Base-by-base conservation (phyloP, 1,284 basidiomycete genomes). In the Malassezia brasiliensis region DNA sequence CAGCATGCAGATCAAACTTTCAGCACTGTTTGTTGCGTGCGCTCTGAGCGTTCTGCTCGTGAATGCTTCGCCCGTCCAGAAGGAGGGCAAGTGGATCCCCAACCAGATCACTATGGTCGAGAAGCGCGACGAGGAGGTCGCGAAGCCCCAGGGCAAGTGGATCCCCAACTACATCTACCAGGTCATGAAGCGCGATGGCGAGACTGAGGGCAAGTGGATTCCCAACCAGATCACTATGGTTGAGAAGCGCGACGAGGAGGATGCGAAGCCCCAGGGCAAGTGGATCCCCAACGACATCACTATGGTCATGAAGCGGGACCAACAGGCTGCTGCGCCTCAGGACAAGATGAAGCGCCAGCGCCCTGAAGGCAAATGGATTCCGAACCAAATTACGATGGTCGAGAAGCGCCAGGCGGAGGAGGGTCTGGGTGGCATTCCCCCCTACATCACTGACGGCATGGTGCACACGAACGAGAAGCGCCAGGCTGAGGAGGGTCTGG, bases 151-250 rank as follows among this genome's bases (percentile, higher is more conserved):
- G 20, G 42, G 42, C 42, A 45, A 45, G 20, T 45, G 42, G 42
- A 45, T 45, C 10, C 42, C 42, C 22, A 28, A 17, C 25, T 45
- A 47, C 46, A 47, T 47, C 25, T 20, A 17, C 39, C 39, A 41
- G 39, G 25, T 41, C 22, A 15, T 11, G 19, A 41, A 22, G 19
- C 39, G 20, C 38, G 15, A 39, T 10, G 32, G 25, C 25, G 25
- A 31, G n/a, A 17, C 5, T 19, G 44, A 46, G 22, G 46, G 31
- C 46, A 32, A 47, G 46, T 32, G 34, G 46, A 47, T 34, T 4
- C 46, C 31, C 31, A 20, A 20, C 14, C 17, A 47, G 25, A 36
- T 47, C 34, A n/a, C 9, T 22, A 20, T 5, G 19, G 9, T 25
- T 4, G 15, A 20, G 31, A 47, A 45, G 42, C 19, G 42, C 20